Evolutionary conservation across 2,329 filamentous ascomycete genomes (phyloP), one percentile per base, ranked within the genome.

Genomic region (Xylariaceae sp.): DNA sequence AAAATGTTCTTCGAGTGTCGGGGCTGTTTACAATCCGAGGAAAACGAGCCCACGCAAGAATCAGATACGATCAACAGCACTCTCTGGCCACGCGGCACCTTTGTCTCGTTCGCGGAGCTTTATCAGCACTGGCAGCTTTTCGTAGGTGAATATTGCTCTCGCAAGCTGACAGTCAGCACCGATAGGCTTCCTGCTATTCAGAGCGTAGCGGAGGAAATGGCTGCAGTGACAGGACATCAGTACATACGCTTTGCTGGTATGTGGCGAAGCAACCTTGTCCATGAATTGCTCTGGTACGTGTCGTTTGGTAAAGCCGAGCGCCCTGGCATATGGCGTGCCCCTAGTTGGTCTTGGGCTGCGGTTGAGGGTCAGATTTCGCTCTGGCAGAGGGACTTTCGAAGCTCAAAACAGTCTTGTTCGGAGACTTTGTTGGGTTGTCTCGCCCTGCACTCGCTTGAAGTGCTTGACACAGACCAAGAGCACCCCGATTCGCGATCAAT

Each of bases 301-400:
- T 9, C 14, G 8, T 49, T 56, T 11, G 48, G 52, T 11, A 44
- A 14, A 28, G 37, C 45, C 5, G 24, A 24, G 7, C 53, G 51
- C 14, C 53, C 46, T 17, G 34, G 45, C n/a, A n/a, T 17, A 12
- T 58, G 53, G 59, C 55, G 56, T 31, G 62, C 57, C 16, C 62
- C 62, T 4, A 64, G 46, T n/a, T 64, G 56, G 62, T 64, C 59
- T 21, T 64, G 62, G 62, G 62, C 56, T 21, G 56, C 59, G 21
- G 21, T 64, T 14, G 61, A 64, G 24, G 59, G 61, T 11, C 45
- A 50, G 17, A 34, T 54, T 34, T 61, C 36, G n/a, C 29, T 60
- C 29, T 63, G 52, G 41, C 48, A 58, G 14, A 48, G 51, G 17
- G 24, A 49, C 11, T 61, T 60, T 28, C 50, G 60, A 29, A 41